Evolutionary conservation across 305 asterid genomes (phyloP).

Genomic region (Nicotiana rustica): DNA sequence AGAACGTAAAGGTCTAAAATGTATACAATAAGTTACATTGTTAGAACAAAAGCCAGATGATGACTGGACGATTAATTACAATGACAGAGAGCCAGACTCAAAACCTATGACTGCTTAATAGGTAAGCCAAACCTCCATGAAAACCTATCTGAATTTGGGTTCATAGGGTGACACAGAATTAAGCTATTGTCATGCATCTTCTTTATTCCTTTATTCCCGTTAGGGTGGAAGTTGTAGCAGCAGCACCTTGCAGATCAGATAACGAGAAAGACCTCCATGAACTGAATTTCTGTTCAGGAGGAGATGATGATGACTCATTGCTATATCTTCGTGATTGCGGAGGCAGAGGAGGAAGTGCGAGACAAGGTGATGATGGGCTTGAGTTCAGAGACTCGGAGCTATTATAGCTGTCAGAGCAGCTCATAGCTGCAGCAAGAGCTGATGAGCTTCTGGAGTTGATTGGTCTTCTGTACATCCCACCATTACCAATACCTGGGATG

Average conservation of each 20-base stretch:
- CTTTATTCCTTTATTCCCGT: slow-evolving; percentile 42
- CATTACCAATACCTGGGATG: slow-evolving; percentile 46
- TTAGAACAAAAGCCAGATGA: slow-evolving; percentile 13
- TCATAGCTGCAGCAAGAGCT: slow-evolving; percentile 57
- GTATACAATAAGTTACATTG: neutral
- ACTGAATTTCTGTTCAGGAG: slow-evolving; percentile 53
- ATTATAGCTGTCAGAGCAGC: slow-evolving; percentile 52
- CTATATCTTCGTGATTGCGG: slow-evolving; percentile 58
- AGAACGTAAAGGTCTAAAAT: neutral
- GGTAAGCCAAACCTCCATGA: slow-evolving; percentile 61
- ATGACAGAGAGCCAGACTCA: slow-evolving; percentile 34
- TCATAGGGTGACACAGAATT: slow-evolving; percentile 50
- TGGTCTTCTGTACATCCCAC: slow-evolving; percentile 69
- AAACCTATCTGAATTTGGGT: slow-evolving; percentile 45
- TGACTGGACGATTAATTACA: slow-evolving; percentile 37
- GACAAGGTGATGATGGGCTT: slow-evolving; percentile 55
- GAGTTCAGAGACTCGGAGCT: slow-evolving; percentile 62
- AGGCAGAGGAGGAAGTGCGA: slow-evolving; percentile 79
- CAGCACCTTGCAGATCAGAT: slow-evolving; percentile 67
- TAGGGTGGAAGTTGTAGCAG: slow-evolving; percentile 38
- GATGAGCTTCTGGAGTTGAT: slow-evolving; percentile 63
- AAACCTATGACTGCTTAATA: slow-evolving; percentile 37
- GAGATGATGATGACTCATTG: slow-evolving; percentile 44
- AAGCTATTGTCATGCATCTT: slow-evolving; percentile 32
- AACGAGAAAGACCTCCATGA: slow-evolving; percentile 64